phyloP scores from a whole-genome alignment of 2,329 filamentous ascomycete genomes.

The Hirsutella rhossiliensis region DNA sequence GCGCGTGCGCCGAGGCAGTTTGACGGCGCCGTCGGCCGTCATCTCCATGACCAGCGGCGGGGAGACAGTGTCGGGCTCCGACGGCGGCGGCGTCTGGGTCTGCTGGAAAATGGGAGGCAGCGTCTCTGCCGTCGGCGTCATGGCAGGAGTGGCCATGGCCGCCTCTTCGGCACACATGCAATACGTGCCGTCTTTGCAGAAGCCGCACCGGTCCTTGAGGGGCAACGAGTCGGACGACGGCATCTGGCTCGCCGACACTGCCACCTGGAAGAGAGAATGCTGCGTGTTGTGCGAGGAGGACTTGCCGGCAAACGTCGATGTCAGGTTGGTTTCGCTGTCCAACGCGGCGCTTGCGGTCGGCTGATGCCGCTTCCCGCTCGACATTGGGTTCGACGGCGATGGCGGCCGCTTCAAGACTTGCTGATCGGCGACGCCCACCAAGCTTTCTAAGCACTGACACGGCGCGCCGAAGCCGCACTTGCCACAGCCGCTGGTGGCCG shows the following conservation, averaged over 20 bases:
- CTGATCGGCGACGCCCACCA: slow-evolving; percentile 34
- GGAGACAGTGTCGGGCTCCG: slow-evolving; percentile 45
- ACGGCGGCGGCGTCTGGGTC: slow-evolving; percentile 44
- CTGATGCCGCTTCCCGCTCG: slow-evolving; percentile 44
- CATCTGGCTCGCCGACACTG: slow-evolving; percentile 11
- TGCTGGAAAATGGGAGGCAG: slow-evolving; percentile 31
- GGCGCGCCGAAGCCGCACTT: slow-evolving; percentile 50
- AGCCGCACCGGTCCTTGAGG: slow-evolving; percentile 62
- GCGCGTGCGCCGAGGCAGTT: slow-evolving; percentile 35
- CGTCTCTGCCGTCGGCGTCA: slow-evolving; percentile 24
- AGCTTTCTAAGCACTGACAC: slow-evolving; percentile 54
- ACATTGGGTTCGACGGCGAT: slow-evolving; percentile 28
- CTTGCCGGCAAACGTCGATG: slow-evolving; percentile 46
- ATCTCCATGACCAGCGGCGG: slow-evolving; percentile 44
- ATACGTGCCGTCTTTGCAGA: slow-evolving; percentile 71
- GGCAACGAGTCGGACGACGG: slow-evolving; percentile 25
- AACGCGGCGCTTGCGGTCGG: slow-evolving; percentile 29
- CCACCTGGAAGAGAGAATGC: slow-evolving; percentile 2
- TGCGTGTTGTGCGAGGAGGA: neutral
- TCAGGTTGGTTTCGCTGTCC: slow-evolving; percentile 63
- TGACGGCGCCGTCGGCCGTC: slow-evolving; percentile 47
- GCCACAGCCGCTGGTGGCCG: slow-evolving; percentile 46
- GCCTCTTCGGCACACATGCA: slow-evolving; percentile 63
- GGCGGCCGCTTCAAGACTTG: slow-evolving; percentile 35
- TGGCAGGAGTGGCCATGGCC: slow-evolving; percentile 26